Conservation (phyloP, 2,329 filamentous ascomycete genomes). For the Niveomyces coronatus region DNA sequence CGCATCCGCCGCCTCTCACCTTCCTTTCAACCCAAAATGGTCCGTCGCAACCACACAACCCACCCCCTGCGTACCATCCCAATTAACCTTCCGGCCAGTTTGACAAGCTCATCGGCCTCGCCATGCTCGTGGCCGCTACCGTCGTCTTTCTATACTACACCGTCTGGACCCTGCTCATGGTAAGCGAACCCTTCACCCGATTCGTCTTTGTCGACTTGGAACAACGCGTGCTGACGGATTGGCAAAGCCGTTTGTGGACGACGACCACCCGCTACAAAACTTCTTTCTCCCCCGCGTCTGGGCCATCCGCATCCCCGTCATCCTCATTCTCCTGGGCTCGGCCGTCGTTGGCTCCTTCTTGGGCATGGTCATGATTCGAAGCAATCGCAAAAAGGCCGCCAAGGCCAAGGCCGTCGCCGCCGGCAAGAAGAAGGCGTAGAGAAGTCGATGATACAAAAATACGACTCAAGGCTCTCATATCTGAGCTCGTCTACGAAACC, state of each 20-base stretch:
- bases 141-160: conserved; percentile 78
- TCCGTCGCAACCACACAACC: too few species aligned
- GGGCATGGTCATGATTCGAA: conserved; percentile 95
- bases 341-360: conserved; percentile 95
- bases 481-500: too few species aligned
- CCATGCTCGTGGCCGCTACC: conserved; percentile 57
- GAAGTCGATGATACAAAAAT: too few species aligned
- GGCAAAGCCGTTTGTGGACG: conserved; percentile 85
- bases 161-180: conserved; percentile 95
- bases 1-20: conserved; percentile 1
- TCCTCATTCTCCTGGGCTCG: conserved; percentile 82
- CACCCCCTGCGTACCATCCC: neutral
- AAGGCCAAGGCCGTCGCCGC: conserved; percentile 70
- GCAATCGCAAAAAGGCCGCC: conserved; percentile 93
- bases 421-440: conserved; percentile 85
- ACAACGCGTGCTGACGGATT: conserved; percentile 1
- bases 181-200: conserved; percentile 31
- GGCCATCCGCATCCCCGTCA: conserved; percentile 97
- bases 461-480: too few species aligned
- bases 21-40: conserved; percentile 4
- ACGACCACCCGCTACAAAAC: conserved; percentile 83
- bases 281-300: conserved; percentile 96
- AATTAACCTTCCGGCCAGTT: conserved; percentile 45
- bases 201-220: conserved; percentile 3
- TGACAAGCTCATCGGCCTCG: conserved; percentile 67